phyloP scores from a whole-genome alignment of 208 protist genomes.

The Cochliopodium minus region DNA sequence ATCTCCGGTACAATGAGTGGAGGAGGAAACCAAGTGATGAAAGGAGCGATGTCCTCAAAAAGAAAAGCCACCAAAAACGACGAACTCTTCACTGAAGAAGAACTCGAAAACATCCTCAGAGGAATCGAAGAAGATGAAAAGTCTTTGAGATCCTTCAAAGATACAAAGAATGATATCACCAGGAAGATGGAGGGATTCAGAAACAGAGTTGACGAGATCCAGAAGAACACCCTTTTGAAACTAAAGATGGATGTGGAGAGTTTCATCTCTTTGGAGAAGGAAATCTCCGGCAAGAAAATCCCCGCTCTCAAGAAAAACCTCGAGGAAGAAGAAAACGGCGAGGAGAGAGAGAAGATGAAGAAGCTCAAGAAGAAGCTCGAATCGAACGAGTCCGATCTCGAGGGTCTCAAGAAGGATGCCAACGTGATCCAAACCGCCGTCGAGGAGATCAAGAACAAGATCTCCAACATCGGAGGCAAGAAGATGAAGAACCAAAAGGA shows the following conservation, averaged over 20 bases:
- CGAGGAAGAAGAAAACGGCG: slow-evolving; percentile 9
- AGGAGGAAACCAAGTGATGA: slow-evolving; percentile 58
- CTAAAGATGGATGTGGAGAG: not conserved
- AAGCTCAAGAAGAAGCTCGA: not conserved
- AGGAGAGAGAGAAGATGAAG: slow-evolving; percentile 1
- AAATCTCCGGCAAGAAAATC: slow-evolving; percentile 1
- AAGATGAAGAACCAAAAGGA: slow-evolving; percentile 43
- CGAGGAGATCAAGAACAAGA: slow-evolving; percentile 35
- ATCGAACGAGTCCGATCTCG: too few relatives aligned
- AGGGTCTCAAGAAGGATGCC: too few relatives aligned
- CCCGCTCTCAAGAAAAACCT: not conserved
- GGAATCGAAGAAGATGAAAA: too few relatives aligned
- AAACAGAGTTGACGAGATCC: too few relatives aligned
- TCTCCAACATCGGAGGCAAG: slow-evolving; percentile 49
- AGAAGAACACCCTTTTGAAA: too few relatives aligned
- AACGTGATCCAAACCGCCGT: too few relatives aligned
- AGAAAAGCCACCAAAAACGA: too few relatives aligned
- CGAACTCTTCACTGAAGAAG: too few relatives aligned
- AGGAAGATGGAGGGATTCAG: too few relatives aligned
- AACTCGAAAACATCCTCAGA: too few relatives aligned
- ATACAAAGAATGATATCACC: too few relatives aligned
- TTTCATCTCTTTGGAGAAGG: not conserved
- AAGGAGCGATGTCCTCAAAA: slow-evolving; percentile 48
- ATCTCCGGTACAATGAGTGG: slow-evolving; percentile 89
- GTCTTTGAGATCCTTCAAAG: too few relatives aligned